A percentile compares a stretch with the other conserved stretches of the same genome.
phyloP scores from a whole-genome alignment of 2,329 filamentous ascomycete genomes.

The Fusarium sp. region DNA sequence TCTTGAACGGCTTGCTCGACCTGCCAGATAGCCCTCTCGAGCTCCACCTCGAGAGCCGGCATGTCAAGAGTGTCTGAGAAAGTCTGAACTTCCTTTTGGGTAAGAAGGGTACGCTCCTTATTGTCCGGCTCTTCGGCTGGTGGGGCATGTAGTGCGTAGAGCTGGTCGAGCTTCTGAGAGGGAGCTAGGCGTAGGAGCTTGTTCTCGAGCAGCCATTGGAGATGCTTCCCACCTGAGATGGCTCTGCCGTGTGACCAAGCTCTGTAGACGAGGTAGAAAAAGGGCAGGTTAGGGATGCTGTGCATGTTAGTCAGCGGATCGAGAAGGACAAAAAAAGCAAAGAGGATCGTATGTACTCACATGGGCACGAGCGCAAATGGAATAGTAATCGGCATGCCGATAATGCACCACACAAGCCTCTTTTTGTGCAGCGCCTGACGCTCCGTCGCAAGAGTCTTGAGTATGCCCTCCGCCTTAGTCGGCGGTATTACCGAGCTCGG shows the following conservation, averaged over 20 bases:
- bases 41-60: slow-evolving; percentile 75
- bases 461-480: slow-evolving; percentile 69
- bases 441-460: slow-evolving; percentile 79
- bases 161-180: slow-evolving; percentile 74
- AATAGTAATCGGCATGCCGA: slow-evolving; percentile 82
- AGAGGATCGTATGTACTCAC: slow-evolving; percentile 63
- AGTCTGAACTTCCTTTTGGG: slow-evolving; percentile 62
- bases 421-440: slow-evolving; percentile 79
- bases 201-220: slow-evolving; percentile 82
- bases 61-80: slow-evolving; percentile 71
- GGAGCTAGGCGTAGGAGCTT: slow-evolving; percentile 73
- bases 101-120: slow-evolving; percentile 55
- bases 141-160: slow-evolving; percentile 68
- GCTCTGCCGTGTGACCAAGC: slow-evolving; percentile 94
- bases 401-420: slow-evolving; percentile 81
- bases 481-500: slow-evolving; percentile 75
- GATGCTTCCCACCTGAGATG: slow-evolving; percentile 81
- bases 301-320: neutral
- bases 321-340: neutral
- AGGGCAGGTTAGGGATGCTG: slow-evolving; percentile 91
- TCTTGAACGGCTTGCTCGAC: slow-evolving; percentile 64
- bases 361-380: slow-evolving; percentile 87
- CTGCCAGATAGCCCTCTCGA: slow-evolving; percentile 81
- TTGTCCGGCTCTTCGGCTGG: slow-evolving; percentile 30
- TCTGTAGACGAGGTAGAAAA: slow-evolving; percentile 94